Percentiles rank a stretch among this genome's conserved stretches.
These are phyloP conservation scores for Vitis hybrid DNA, from an alignment of 177 flowering plant genomes.

Conservation along the genomic window DNA sequence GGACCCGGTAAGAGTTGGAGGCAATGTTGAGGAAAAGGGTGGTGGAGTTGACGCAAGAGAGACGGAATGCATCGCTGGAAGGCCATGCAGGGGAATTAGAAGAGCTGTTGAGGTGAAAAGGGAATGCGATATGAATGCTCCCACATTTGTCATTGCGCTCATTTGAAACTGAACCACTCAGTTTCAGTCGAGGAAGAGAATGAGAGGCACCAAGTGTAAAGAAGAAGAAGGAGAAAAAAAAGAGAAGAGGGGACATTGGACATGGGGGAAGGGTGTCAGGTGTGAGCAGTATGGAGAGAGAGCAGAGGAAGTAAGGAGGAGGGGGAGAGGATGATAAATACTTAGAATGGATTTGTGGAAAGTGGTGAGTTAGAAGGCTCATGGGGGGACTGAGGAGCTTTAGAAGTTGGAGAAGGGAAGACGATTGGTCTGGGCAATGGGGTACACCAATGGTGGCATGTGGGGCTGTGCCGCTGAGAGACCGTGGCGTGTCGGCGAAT, in stretches of 20 bases:
- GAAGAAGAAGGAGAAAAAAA: slow-evolving; percentile 14
- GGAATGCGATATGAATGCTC: slow-evolving; percentile 44
- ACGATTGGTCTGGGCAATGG: slow-evolving; percentile 37
- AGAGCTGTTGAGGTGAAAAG: slow-evolving; percentile 51
- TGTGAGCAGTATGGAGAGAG: neutral
- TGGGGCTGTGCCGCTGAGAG: slow-evolving; percentile 17
- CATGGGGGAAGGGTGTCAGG: neutral
- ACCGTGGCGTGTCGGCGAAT: slow-evolving; percentile 8
- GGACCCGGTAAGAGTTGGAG: slow-evolving; percentile 31
- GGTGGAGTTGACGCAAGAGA: slow-evolving; percentile 59
- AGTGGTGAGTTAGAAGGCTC: neutral
- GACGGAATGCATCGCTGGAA: slow-evolving; percentile 32
- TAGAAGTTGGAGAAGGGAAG: slow-evolving; percentile 32
- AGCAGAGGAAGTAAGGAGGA: neutral
- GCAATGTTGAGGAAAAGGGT: slow-evolving; percentile 44
- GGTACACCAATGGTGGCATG: slow-evolving; percentile 21
- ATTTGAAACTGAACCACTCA: slow-evolving; percentile 14
- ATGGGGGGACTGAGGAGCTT: neutral
- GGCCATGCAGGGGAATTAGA: slow-evolving; percentile 17
- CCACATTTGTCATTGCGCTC: slow-evolving; percentile 57
- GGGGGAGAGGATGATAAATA: neutral
- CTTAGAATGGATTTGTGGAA: too few relatives aligned
- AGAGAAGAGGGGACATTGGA: slow-evolving; percentile 16
- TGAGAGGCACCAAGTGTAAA: slow-evolving; percentile 6
- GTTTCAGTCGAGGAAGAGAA: slow-evolving; percentile 4